Percentiles rank a stretch among this genome's conserved stretches.
Evolutionary conservation across 306 rosid species (phyloP).

Genomic region (Lithocarpus polystachyus): DNA sequence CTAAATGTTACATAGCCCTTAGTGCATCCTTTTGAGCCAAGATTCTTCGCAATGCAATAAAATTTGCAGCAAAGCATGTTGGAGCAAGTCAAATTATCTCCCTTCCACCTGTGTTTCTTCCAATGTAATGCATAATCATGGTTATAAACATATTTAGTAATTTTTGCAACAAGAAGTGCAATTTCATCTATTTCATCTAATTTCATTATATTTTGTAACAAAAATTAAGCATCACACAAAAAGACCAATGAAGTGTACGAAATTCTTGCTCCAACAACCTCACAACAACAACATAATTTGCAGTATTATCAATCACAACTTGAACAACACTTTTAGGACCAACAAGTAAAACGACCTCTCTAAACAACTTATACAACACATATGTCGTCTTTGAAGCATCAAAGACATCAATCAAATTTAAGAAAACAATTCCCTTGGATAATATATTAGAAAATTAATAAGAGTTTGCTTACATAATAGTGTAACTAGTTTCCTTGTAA

Average conservation of each 20-base stretch:
- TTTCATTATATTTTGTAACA: background rate
- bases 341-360: background rate
- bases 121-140: background rate
- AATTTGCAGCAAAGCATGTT: background rate
- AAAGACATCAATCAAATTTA: background rate
- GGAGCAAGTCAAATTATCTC: background rate
- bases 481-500: background rate
- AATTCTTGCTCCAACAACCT: background rate
- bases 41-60: background rate
- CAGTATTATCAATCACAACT: background rate
- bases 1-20: background rate
- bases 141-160: background rate
- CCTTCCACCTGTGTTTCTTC: background rate
- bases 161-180: background rate
- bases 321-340: background rate
- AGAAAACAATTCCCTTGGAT: background rate
- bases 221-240: background rate
- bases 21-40: background rate
- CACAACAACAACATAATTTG: background rate
- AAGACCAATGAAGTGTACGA: background rate
- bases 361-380: background rate
- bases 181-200: background rate
- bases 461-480: background rate
- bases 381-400: background rate
- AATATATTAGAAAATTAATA: background rate